Conservation (phyloP, 768 basidiomycete species). For the Agrocybe chaxingu region DNA sequence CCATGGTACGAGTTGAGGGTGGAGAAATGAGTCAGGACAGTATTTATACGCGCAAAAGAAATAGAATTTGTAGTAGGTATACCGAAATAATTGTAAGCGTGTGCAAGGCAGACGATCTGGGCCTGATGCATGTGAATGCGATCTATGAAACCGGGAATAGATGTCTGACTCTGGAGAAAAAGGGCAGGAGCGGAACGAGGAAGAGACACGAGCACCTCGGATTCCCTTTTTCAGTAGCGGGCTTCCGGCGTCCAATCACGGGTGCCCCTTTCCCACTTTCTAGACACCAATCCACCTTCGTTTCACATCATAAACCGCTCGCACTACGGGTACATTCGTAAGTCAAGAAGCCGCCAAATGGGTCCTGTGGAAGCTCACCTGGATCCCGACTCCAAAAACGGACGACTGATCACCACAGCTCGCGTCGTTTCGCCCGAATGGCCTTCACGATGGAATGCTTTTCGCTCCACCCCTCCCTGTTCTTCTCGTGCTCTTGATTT, state of each 20-base stretch:
- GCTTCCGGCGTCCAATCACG: conserved; percentile 32
- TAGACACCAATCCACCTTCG: background rate
- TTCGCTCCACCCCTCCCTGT: conserved; percentile 68
- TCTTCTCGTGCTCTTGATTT: conserved; percentile 43
- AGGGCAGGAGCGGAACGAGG: conserved; percentile 23
- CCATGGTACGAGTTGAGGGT: conserved; percentile 18
- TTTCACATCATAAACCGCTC: conserved; percentile 1
- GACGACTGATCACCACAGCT: conserved; percentile 57
- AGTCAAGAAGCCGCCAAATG: background rate
- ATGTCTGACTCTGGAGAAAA: conserved; percentile 19
- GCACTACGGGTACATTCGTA: background rate
- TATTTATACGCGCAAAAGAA: conserved; percentile 23
- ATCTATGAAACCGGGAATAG: conserved; percentile 20
- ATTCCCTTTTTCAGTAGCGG: conserved; percentile 29
- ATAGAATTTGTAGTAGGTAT: conserved; percentile 18
- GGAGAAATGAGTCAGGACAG: conserved; percentile 13
- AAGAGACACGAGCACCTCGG: conserved; percentile 19
- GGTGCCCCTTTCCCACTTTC: conserved; percentile 11
- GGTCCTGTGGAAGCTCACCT: background rate
- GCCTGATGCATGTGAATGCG: conserved; percentile 28
- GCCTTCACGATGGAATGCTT: conserved; percentile 57
- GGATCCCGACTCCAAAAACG: conserved; percentile 3
- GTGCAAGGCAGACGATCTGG: conserved; percentile 7
- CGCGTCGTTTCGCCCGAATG: conserved; percentile 63
- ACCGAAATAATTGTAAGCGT: conserved; percentile 16